Base-by-base conservation (phyloP, 768 basidiomycete genomes). In the Lactarius pseudohatsudake region DNA sequence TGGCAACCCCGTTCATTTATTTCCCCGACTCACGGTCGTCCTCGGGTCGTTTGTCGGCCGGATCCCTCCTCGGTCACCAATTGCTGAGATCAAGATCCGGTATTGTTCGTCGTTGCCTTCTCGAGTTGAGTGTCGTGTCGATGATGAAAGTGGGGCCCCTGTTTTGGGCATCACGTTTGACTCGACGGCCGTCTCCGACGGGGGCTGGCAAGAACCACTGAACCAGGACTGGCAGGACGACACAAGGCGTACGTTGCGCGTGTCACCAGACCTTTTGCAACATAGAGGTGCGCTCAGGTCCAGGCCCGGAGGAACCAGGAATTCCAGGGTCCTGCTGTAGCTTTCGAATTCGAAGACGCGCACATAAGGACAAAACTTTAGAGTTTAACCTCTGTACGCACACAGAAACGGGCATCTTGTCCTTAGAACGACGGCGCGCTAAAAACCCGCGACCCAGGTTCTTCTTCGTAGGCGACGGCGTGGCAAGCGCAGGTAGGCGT, bases 341-440 rank as follows among this genome's bases (percentile, higher is more conserved):
- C 20, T 20, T 59, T 22, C 54, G 28, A 38, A 53, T 59, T 11
- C 54, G 28, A 66, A 58, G 57, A 57, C 13, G 34, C 7, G 4
- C 55, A 7, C 8, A 22, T 40, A 40, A 40, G 38, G 1, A 40
- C 38, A 15, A 5, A 20, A 36, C 58, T 57, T 62, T 66, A 66
- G 61, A 41, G 57, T 66, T 66, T 66, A 62, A 20, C 65, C 65
- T 62, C 57, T 62, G 22, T 16, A 13, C 56, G 54, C 18, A 62
- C 38, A 30, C 41, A 18, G 34, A 62, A 38, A 50, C 22, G 22
- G 47, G 47, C 22, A 22, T 5, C 45, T 22, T 22, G 3, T 22
- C 45, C n/a, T 47, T n/a, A 13, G 47, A 26, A 50, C n/a, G 8
- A 13, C 11, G 47, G 47, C 47, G 47, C 47, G 47, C 47, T 13